Conservation (phyloP, 225 moss, liverwort and hornwort species). For the Bryoerythrophyllum caledonicum region DNA sequence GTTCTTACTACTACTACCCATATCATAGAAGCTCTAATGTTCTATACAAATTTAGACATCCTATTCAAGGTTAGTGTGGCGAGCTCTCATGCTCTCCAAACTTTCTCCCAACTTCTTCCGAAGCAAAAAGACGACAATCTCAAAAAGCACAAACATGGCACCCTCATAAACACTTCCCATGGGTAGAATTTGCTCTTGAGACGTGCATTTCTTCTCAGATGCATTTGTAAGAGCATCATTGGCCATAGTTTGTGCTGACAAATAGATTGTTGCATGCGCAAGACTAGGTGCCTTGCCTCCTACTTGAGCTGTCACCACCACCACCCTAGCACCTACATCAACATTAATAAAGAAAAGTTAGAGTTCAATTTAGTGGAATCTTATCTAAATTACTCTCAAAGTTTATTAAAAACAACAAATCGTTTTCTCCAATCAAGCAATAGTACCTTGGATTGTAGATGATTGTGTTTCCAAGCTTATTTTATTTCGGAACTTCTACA, state of each 20-base stretch:
- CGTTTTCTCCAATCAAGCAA: too few relatives aligned
- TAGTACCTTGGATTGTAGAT: too few relatives aligned
- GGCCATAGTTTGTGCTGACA: slow-evolving; percentile 89
- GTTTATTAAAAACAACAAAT: too few relatives aligned
- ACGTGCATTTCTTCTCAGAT: slow-evolving; percentile 30
- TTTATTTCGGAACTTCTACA: too few relatives aligned
- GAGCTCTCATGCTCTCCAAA: slow-evolving; percentile 62
- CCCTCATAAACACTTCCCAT: slow-evolving; percentile 98
- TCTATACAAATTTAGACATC: not conserved
- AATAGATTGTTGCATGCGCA: slow-evolving; percentile 56
- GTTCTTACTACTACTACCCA: too few relatives aligned
- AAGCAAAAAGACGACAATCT: slow-evolving; percentile 66
- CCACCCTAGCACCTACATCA: slow-evolving; percentile 70
- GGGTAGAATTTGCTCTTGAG: slow-evolving; percentile 73
- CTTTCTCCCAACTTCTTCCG: slow-evolving; percentile 64
- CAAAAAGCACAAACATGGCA: slow-evolving; percentile 79
- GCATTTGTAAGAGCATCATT: slow-evolving; percentile 35
- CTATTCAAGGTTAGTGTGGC: slow-evolving; percentile 87
- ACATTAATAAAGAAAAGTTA: not conserved
- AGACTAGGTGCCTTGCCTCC: slow-evolving; percentile 70
- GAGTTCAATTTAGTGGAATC: not conserved
- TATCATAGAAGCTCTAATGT: not conserved
- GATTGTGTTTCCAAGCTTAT: too few relatives aligned
- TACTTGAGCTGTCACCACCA: slow-evolving; percentile 79
- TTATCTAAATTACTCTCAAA: too few relatives aligned